These are phyloP conservation scores for Aspergillus sp. DNA, from an alignment of 2,329 filamentous ascomycete genomes.

Conservation along the genomic window DNA sequence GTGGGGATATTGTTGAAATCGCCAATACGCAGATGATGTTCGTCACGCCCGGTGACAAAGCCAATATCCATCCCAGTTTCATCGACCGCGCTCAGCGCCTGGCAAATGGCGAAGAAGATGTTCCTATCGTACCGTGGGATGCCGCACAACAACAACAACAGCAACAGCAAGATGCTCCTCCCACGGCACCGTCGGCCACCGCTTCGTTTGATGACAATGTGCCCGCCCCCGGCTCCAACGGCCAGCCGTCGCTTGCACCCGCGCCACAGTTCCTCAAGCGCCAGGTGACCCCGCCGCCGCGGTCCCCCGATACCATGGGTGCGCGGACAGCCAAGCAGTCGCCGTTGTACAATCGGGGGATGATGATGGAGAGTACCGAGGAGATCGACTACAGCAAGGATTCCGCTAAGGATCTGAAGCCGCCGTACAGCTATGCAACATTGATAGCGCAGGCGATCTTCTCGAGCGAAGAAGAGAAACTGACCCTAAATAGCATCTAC, in stretches of 20 bases:
- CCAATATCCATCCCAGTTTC: constrained; percentile 61
- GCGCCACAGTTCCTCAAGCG: constrained; percentile 38
- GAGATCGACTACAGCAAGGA: constrained; percentile 60
- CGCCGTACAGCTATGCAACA: constrained; percentile 90
- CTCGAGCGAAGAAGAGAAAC: constrained; percentile 73
- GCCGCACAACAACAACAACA: constrained; percentile 32
- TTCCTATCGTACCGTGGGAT: constrained; percentile 24
- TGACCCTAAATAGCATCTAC: constrained; percentile 89
- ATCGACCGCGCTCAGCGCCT: constrained; percentile 56
- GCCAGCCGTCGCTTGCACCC: constrained; percentile 33
- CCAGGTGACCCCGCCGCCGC: constrained; percentile 34
- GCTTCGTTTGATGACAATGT: constrained; percentile 1
- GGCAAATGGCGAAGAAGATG: constrained; percentile 32
- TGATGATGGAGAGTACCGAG: constrained; percentile 48
- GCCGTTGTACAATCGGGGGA: constrained; percentile 42
- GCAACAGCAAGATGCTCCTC: background rate
- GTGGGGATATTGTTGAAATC: constrained; percentile 86
- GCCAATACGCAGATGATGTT: constrained; percentile 98
- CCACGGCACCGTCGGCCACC: background rate
- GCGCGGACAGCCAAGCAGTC: constrained; percentile 37
- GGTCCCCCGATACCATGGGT: constrained; percentile 33
- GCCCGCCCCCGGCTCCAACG: constrained; percentile 16
- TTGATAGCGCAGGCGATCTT: constrained; percentile 96
- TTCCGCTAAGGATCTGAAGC: constrained; percentile 82
- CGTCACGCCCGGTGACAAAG: constrained; percentile 70